Base-by-base conservation (phyloP, 192 early-diverging fungal species). In the Dissophora globulifera region DNA sequence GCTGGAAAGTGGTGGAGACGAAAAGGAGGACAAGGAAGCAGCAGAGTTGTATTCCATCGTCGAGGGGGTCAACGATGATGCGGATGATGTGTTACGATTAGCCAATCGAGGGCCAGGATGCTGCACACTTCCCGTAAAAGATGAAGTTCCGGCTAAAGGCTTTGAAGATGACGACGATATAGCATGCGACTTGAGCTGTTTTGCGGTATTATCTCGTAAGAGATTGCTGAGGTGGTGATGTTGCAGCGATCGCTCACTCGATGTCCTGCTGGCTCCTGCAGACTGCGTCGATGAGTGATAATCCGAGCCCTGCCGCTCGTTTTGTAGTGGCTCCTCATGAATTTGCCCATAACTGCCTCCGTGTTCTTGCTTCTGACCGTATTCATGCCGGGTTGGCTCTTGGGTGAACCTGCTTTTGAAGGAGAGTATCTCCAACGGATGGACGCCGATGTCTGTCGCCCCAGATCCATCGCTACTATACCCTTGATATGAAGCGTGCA, bases 211-310 rank as follows among this genome's bases (percentile, higher is more conserved):
- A 58, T 51, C 48, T 27, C 57, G 64, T 12, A 50, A 17, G 26
- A 58, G 55, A 31, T 67, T 58, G 13, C 35, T 13, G 26, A 26
- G 29, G 46, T 38, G 55, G 23, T 67, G 48, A 15, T 50, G 54
- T 8, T 38, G 65, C 35, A 51, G 22, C 6, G 63, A 48, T 2
- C 20, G 30, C 15, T 66, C 53, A 38, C 30, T 47, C 27, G 29
- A 49, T 43, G 1, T 41, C 38, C 38, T 56, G 35, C 33, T 56
- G 40, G 16, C 35, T 31, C 32, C 49, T 31, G 29, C 27, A 1
- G 43, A 38, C 12, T 27, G 5, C 26, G 43, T 41, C 4, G 40
- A 20, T n/a, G n/a, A n/a, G n/a, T n/a, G n/a, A n/a, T n/a, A n/a
- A n/a, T n/a, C n/a, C n/a, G n/a, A n/a, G n/a, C n/a, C n/a, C n/a